These are phyloP conservation scores for Chaetoceros tenuissimus DNA, from an alignment of 108 stramenopile species.

Conservation along the genomic window DNA sequence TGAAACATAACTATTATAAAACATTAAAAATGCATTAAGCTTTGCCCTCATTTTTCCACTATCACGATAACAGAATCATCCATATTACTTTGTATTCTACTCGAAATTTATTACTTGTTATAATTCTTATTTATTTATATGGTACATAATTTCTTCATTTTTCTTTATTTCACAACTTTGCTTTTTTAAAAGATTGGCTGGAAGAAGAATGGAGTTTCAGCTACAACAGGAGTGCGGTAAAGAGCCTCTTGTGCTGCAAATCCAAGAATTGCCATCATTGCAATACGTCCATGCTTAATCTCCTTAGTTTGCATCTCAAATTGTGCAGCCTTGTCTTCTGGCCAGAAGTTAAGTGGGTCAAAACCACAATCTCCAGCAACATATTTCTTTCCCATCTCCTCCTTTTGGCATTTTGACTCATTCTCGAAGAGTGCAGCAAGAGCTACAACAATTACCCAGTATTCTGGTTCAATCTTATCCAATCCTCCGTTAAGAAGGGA, in stretches of 20 bases:
- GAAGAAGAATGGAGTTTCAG: slow-evolving; percentile 79
- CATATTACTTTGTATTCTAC: too few species aligned
- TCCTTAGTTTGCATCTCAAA: slow-evolving; percentile 67
- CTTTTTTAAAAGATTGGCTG: slow-evolving; percentile 56
- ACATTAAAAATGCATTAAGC: too few species aligned
- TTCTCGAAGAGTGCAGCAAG: slow-evolving; percentile 67
- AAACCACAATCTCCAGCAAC: slow-evolving; percentile 73
- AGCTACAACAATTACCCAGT: slow-evolving; percentile 56
- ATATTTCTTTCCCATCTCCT: slow-evolving; percentile 53
- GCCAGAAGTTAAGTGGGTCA: slow-evolving; percentile 60
- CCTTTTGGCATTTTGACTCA: slow-evolving; percentile 49
- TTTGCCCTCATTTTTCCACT: too few species aligned
- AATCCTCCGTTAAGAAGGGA: slow-evolving; percentile 85
- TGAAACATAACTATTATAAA: too few species aligned
- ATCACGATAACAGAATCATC: too few species aligned
- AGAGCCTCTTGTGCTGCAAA: slow-evolving; percentile 84
- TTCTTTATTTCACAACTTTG: too few species aligned
- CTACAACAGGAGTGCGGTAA: slow-evolving; percentile 61
- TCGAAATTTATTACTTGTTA: too few species aligned
- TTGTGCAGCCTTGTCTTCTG: slow-evolving; percentile 52
- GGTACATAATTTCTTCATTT: too few species aligned
- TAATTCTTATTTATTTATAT: too few species aligned
- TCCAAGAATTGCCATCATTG: slow-evolving; percentile 88
- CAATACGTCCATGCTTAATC: slow-evolving; percentile 83
- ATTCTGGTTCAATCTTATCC: slow-evolving; percentile 68